A percentile compares a stretch with the other conserved stretches of the same genome.
These are phyloP conservation scores for Fusarium acutatum DNA, from an alignment of 2,329 filamentous ascomycete species.

Conservation along the genomic window DNA sequence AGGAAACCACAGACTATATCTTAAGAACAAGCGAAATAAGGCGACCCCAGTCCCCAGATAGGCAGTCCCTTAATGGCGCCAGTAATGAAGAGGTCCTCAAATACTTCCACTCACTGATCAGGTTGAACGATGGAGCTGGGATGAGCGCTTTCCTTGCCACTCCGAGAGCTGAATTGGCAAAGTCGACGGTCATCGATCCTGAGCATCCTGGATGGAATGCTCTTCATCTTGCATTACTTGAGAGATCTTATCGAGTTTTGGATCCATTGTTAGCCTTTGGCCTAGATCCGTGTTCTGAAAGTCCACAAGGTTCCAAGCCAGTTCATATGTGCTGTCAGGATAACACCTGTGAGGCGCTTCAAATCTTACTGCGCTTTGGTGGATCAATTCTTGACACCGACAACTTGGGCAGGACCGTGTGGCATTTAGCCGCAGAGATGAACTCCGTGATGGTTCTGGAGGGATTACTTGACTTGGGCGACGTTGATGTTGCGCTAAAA, in stretches of 20 bases:
- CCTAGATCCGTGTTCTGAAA: background rate
- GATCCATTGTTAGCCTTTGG: background rate
- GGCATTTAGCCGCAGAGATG: background rate
- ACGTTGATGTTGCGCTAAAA: background rate
- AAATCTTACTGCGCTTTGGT: background rate
- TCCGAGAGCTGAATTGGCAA: accelerated
- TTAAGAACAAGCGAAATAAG: background rate
- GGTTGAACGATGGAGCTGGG: accelerated
- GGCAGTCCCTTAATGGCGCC: too few species aligned
- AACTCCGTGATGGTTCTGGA: background rate
- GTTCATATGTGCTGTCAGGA: background rate
- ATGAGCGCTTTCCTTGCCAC: background rate
- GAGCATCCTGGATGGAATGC: background rate
- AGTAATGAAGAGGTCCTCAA: background rate
- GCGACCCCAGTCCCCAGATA: too few species aligned
- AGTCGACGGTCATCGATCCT: background rate
- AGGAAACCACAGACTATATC: background rate
- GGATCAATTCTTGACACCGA: background rate
- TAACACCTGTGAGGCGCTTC: too few species aligned
- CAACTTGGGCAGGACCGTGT: background rate
- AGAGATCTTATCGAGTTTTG: background rate
- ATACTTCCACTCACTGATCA: background rate
- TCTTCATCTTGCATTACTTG: background rate
- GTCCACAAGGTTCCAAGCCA: background rate
- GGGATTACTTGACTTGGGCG: background rate